These are phyloP conservation scores for Wickerhamomyces sp. DNA, from an alignment of 1,139 yeast species.

Conservation along the genomic window DNA sequence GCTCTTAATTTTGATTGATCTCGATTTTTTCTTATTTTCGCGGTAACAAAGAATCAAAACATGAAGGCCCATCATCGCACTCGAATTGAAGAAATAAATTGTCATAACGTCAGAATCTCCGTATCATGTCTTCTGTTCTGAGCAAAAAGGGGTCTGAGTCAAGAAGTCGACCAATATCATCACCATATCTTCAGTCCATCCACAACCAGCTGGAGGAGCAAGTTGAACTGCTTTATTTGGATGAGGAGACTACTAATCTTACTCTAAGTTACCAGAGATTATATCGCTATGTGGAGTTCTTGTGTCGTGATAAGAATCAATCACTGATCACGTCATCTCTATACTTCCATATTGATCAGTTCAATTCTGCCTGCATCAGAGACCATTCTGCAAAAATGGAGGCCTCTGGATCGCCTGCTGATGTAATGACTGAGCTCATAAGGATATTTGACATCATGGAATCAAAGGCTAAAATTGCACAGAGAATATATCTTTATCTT, in stretches of 20 bases:
- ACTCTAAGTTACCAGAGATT: constrained; percentile 22
- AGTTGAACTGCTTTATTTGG: constrained; percentile 2
- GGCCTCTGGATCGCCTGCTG: not conserved
- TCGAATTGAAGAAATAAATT: too few relatives aligned
- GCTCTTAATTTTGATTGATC: too few relatives aligned
- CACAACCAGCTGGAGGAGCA: constrained; percentile 5
- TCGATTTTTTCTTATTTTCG: too few relatives aligned
- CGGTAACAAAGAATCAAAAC: too few relatives aligned
- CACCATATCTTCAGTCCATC: constrained; percentile 4
- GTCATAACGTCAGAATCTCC: too few relatives aligned
- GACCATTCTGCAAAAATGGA: not conserved
- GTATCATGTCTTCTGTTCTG: too few relatives aligned
- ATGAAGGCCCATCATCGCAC: too few relatives aligned
- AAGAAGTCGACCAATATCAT: not conserved
- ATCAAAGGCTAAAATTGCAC: constrained; percentile 8
- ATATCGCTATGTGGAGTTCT: constrained; percentile 32
- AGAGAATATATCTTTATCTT: constrained; percentile 27
- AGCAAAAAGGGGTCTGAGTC: not conserved
- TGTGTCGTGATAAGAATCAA: constrained; percentile 29
- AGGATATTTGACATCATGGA: constrained; percentile 7
- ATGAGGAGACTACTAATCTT: not conserved
- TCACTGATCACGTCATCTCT: constrained; percentile 22
- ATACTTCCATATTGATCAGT: constrained; percentile 10
- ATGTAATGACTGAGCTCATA: constrained; percentile 7
- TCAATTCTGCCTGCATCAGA: not conserved